Evolutionary conservation across 1,284 basidiomycete genomes (phyloP).

Genomic region (Ganoderma boninense): DNA sequence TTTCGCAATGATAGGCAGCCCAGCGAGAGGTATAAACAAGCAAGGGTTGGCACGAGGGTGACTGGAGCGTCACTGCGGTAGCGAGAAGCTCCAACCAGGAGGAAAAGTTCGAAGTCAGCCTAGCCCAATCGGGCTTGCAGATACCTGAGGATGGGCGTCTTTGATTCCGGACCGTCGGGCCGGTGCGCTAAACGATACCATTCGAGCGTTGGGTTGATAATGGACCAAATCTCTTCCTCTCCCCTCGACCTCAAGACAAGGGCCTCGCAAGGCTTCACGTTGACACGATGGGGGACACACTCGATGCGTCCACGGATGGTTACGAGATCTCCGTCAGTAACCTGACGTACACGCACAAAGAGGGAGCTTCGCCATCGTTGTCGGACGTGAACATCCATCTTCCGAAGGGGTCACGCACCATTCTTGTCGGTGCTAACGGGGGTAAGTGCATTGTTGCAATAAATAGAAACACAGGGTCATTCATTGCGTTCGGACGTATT

Average conservation of each 20-base stretch:
- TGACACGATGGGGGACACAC: slow-evolving; percentile 6
- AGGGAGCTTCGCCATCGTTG: slow-evolving; percentile 58
- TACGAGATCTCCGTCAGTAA: slow-evolving; percentile 59
- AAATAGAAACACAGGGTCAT: background rate
- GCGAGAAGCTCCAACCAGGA: background rate
- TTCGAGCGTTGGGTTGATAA: background rate
- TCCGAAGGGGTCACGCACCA: slow-evolving; percentile 78
- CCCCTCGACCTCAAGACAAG: background rate
- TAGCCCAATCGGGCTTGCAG: background rate
- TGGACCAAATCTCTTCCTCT: background rate
- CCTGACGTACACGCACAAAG: slow-evolving; percentile 71
- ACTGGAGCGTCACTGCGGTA: slow-evolving; percentile 8
- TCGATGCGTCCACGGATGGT: slow-evolving; percentile 9
- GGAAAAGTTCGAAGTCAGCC: slow-evolving; percentile 14
- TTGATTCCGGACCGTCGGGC: background rate
- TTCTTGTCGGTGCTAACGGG: slow-evolving; percentile 93
- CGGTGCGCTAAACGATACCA: background rate
- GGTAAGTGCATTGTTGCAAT: slow-evolving; percentile 53
- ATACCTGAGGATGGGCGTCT: background rate
- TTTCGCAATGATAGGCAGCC: slow-evolving; percentile 3
- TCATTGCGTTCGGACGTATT: background rate
- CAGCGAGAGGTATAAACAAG: background rate
- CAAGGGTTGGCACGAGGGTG: background rate
- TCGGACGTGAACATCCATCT: slow-evolving; percentile 73
- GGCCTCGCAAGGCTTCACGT: background rate